Evolutionary conservation across 2,329 filamentous ascomycete genomes (phyloP).

Genomic region (Alternaria dauci): DNA sequence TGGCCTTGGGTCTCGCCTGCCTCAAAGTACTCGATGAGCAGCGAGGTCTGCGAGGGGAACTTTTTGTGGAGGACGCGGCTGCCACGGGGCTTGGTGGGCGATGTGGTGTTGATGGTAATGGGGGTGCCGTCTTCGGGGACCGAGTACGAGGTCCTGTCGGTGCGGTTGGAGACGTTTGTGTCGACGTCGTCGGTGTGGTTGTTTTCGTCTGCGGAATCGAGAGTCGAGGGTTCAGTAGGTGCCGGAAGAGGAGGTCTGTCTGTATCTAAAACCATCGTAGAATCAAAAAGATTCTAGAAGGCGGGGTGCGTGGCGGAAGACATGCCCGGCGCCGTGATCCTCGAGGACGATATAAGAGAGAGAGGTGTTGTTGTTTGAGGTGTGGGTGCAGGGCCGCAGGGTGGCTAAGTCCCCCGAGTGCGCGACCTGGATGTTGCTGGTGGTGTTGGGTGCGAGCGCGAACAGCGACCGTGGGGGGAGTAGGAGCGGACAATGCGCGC

Average conservation of each 20-base stretch:
- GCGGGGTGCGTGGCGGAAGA: constrained; percentile 34
- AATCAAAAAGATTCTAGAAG: constrained; percentile 43
- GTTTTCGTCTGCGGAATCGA: constrained; percentile 65
- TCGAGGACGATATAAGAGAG: constrained; percentile 18
- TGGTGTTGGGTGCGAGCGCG: constrained; percentile 14
- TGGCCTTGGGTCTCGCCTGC: constrained; percentile 71
- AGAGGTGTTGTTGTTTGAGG: constrained; percentile 7
- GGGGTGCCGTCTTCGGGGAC: constrained; percentile 88
- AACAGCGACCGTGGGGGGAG: constrained; percentile 16
- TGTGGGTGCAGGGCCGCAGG: constrained; percentile 22
- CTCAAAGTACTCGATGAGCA: constrained; percentile 96
- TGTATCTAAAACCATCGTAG: constrained; percentile 56
- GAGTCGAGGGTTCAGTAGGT: constrained; percentile 76
- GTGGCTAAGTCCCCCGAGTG: constrained; percentile 38
- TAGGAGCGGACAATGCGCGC: constrained; percentile 2
- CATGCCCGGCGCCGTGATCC: constrained; percentile 39
- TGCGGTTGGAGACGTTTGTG: constrained; percentile 73
- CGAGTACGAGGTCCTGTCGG: constrained; percentile 77
- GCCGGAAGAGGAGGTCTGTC: constrained; percentile 73
- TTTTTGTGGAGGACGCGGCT: constrained; percentile 58
- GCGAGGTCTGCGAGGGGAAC: constrained; percentile 80
- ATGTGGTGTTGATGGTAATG: constrained; percentile 84
- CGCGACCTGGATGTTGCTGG: constrained; percentile 27
- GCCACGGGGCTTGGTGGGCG: constrained; percentile 70
- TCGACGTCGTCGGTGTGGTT: constrained; percentile 62